These are phyloP conservation scores for Perkinsus olseni DNA, from an alignment of 169 alveolate species.

Conservation along the genomic window DNA sequence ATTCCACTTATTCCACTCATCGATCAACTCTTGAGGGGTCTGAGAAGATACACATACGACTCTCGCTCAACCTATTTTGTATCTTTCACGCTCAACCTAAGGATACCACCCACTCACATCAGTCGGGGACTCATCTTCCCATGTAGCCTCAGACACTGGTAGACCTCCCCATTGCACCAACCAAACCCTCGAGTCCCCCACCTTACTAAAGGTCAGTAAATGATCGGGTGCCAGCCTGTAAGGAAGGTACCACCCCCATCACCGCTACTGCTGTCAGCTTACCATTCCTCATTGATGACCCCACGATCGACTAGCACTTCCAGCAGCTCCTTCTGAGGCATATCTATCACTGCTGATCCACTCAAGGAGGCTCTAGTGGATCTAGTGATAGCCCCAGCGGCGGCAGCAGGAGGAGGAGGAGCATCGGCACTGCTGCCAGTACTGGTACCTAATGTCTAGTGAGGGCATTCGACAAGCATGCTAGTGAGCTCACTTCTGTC, in stretches of 20 bases:
- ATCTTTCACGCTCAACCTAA: not conserved
- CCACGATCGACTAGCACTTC: not conserved
- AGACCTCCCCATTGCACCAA: not conserved
- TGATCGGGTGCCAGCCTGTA: not conserved
- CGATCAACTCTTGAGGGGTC: not conserved
- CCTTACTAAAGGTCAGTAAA: not conserved
- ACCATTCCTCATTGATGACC: not conserved
- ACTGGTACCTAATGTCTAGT: not conserved
- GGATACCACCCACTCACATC: not conserved
- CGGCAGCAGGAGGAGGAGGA: too few relatives aligned
- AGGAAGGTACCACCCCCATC: not conserved
- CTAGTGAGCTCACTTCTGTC: not conserved
- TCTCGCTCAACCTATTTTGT: not conserved
- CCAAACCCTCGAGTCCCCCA: not conserved
- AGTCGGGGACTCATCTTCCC: not conserved
- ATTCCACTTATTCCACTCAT: not conserved
- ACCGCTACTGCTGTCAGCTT: not conserved
- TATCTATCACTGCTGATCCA: not conserved
- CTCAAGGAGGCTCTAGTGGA: not conserved
- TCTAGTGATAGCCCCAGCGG: not conserved
- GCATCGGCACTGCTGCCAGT: not conserved
- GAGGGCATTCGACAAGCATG: too few relatives aligned
- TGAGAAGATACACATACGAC: not conserved
- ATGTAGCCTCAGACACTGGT: not conserved
- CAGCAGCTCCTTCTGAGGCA: not conserved